A percentile compares a stretch with the other conserved stretches of the same genome.
These are phyloP conservation scores for Cladophialophora psammophila DNA, from an alignment of 2,329 filamentous ascomycete genomes.

Conservation along the genomic window DNA sequence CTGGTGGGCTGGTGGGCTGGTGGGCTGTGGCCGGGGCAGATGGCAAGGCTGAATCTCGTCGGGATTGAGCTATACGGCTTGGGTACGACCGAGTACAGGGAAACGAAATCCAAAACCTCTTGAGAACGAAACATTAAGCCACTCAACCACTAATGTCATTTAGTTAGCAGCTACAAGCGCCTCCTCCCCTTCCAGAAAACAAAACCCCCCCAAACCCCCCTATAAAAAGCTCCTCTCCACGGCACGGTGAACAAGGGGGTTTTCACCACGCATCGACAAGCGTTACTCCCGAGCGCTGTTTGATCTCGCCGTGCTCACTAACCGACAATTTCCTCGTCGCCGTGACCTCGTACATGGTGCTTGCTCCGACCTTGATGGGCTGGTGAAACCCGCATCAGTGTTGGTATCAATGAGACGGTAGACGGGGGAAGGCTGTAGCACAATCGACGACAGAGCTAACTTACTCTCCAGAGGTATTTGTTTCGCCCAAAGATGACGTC, in stretches of 20 bases:
- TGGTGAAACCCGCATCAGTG: background rate
- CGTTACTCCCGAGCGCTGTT: conserved; percentile 8
- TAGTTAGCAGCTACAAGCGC: no score
- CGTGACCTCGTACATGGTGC: conserved; percentile 2
- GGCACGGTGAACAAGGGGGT: no score
- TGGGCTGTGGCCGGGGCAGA: no score
- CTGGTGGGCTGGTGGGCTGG: no score
- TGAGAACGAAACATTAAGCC: no score
- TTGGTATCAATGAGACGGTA: background rate
- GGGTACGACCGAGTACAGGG: no score
- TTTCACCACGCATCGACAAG: conserved; percentile 6
- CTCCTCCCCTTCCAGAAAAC: no score
- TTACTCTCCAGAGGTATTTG: background rate
- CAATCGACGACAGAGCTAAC: background rate
- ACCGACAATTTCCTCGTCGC: conserved; percentile 7
- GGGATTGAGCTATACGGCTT: no score
- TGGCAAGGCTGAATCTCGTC: no score
- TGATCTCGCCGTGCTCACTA: conserved; percentile 3
- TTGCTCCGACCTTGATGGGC: conserved; percentile 4
- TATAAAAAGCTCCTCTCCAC: background rate
- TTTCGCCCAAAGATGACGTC: conserved; percentile 4
- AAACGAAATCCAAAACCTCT: no score
- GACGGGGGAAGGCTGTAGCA: background rate
- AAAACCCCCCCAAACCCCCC: no score
- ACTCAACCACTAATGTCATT: no score